Conservation (phyloP, 257 asterid genomes). For the Coffea canephora region DNA sequence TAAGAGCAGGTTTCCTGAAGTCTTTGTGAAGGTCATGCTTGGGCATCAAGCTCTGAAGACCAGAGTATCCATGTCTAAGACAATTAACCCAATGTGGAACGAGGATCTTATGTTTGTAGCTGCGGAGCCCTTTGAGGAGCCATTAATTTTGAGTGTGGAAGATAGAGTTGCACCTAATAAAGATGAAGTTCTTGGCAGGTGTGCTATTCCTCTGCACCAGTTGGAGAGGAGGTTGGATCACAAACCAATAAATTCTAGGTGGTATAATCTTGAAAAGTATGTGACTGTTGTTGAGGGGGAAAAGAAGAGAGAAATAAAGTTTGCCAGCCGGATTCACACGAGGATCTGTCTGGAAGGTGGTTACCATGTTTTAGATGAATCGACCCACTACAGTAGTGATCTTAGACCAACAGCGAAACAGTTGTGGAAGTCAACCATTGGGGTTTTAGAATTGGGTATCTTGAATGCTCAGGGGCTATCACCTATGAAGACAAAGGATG, state of each 20-base stretch:
- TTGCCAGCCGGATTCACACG: conserved; percentile 49
- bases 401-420: conserved; percentile 51
- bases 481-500: conserved; percentile 47
- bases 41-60: conserved; percentile 48
- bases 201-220: conserved; percentile 33
- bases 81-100: conserved; percentile 50
- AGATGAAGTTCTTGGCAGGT: conserved; percentile 44
- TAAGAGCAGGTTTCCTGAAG: conserved; percentile 44
- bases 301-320: conserved; percentile 42
- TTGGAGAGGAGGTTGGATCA: conserved; percentile 48
- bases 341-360: conserved; percentile 53
- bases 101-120: conserved; percentile 55
- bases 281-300: conserved; percentile 44
- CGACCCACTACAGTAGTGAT: conserved; percentile 54
- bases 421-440: conserved; percentile 48
- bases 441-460: conserved; percentile 48
- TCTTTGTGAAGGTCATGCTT: conserved; percentile 39
- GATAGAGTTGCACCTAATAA: conserved; percentile 46
- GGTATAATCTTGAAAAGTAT: conserved; percentile 50
- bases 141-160: conserved; percentile 43
- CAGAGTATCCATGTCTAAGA: conserved; percentile 42
- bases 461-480: conserved; percentile 43
- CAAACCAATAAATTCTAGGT: conserved; percentile 35
- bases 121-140: conserved; percentile 52
- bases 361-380: conserved; percentile 51